Evolutionary conservation across 2,329 filamentous ascomycete genomes (phyloP), one percentile per base, ranked within the genome.

Genomic region (Hymenoscyphus albidus): DNA sequence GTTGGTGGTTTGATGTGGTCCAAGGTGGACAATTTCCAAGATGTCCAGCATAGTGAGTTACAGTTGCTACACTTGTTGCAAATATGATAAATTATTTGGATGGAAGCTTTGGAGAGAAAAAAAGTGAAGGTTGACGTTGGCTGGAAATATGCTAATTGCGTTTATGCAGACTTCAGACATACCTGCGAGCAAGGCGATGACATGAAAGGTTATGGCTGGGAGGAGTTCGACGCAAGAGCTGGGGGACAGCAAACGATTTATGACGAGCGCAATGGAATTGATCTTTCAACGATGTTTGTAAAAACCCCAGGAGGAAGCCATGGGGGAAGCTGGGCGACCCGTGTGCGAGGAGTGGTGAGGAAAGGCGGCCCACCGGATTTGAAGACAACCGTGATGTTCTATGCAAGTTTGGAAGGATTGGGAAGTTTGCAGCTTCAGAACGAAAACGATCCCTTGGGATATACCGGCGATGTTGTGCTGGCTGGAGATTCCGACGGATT

Each of bases 131-230:
- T 27, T 54, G n/a, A 4, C 13, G 10, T 27, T 54, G 48, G 48
- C 1, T 22, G 48, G 22, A 16, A 51, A 44, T 18, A 18, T 44
- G 59, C 67, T 72, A 65, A 73, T 64, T 51, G 16, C 5, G 22
- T 62, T 18, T 31, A 4, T 62, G 1, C 74, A 95, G 92, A 88
- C 72, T 90, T 97, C 72, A 88, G 95, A 69, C 93, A 97, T 77
- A 97, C 95, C 0, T 99, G 95, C 79, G 95, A 98, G 77, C 95
- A 99, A 77, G 86, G 95, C 76, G 92, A 96, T 76, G 90, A 90
- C 69, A 96, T 99, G 84, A 90, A 87, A 58, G 94, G 94, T 63
- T 99, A 99, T 77, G 95, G 95, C 67, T 99, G 95, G 95, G 93
- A 98, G 73, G 92, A 96, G 76, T 99, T 96, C 77, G 95, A 99